These are phyloP conservation scores for Lentinula sp. DNA, from an alignment of 768 basidiomycete genomes.

Conservation along the genomic window DNA sequence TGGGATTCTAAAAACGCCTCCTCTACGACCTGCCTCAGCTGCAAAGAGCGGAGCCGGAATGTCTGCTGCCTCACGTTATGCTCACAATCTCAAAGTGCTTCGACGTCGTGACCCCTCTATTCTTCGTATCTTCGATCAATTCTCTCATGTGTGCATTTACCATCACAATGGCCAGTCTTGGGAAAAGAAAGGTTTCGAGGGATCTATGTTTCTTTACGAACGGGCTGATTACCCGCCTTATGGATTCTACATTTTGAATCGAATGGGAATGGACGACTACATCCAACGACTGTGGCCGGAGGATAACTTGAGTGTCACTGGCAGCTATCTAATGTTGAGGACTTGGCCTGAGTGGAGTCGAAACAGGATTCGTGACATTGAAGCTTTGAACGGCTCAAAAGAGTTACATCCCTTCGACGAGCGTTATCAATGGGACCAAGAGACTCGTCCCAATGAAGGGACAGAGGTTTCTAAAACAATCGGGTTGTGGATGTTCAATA, in stretches of 20 bases:
- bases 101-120: constrained; percentile 77
- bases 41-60: constrained; percentile 31
- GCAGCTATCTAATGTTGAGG: constrained; percentile 66
- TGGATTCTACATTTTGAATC: constrained; percentile 81
- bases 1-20: neutral
- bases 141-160: constrained; percentile 82
- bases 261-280: constrained; percentile 75
- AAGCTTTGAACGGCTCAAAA: constrained; percentile 18
- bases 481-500: constrained; percentile 72
- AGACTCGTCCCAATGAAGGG: constrained; percentile 32
- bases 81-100: constrained; percentile 76
- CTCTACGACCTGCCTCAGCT: constrained; percentile 3
- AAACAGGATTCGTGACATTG: constrained; percentile 21
- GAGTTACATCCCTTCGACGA: constrained; percentile 41
- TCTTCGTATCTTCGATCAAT: constrained; percentile 77
- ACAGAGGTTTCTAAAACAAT: constrained; percentile 56
- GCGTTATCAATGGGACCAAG: constrained; percentile 36
- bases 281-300: constrained; percentile 71
- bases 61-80: constrained; percentile 61
- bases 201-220: constrained; percentile 88
- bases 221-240: constrained; percentile 79
- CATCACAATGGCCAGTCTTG: constrained; percentile 69
- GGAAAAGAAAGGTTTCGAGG: constrained; percentile 81
- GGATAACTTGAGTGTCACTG: constrained; percentile 60
- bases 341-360: constrained; percentile 65